These are phyloP conservation scores for Nitzschia palea DNA, from an alignment of 108 stramenopile species.

Conservation along the genomic window DNA sequence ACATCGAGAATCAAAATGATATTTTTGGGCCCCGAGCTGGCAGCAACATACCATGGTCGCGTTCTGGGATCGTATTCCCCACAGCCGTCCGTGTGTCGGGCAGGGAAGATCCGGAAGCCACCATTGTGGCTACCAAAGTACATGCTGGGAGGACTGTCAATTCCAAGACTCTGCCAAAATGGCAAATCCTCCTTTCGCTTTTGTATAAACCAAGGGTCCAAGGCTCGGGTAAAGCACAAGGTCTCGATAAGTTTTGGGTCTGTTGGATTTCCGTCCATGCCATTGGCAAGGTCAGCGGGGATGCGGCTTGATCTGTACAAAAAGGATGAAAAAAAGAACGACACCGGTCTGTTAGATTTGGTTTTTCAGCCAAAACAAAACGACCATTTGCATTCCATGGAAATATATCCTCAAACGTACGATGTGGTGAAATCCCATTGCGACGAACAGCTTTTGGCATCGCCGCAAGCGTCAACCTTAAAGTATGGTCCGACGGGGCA, in stretches of 20 bases:
- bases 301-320: too few relatives aligned
- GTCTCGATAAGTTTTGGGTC: neutral
- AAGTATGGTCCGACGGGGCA: neutral
- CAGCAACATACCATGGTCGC: slow-evolving; percentile 76
- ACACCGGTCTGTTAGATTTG: too few relatives aligned
- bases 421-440: neutral
- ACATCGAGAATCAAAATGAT: slow-evolving; percentile 63
- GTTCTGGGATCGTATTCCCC: slow-evolving; percentile 56
- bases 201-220: neutral
- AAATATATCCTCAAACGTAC: neutral
- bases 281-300: neutral
- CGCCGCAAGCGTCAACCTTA: neutral
- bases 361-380: too few relatives aligned
- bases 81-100: slow-evolving; percentile 34
- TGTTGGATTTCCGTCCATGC: neutral
- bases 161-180: slow-evolving; percentile 10
- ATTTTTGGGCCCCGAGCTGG: slow-evolving; percentile 61
- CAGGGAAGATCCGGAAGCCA: slow-evolving; percentile 61
- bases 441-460: neutral
- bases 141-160: slow-evolving; percentile 41
- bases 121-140: slow-evolving; percentile 56
- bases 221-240: neutral
- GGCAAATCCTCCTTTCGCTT: neutral
- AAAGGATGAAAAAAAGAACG: too few relatives aligned
- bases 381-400: too few relatives aligned